Evolutionary conservation across 116 monocot genomes (phyloP), one percentile per base, ranked within the genome.

Genomic region (Dioscorea cayenensis): DNA sequence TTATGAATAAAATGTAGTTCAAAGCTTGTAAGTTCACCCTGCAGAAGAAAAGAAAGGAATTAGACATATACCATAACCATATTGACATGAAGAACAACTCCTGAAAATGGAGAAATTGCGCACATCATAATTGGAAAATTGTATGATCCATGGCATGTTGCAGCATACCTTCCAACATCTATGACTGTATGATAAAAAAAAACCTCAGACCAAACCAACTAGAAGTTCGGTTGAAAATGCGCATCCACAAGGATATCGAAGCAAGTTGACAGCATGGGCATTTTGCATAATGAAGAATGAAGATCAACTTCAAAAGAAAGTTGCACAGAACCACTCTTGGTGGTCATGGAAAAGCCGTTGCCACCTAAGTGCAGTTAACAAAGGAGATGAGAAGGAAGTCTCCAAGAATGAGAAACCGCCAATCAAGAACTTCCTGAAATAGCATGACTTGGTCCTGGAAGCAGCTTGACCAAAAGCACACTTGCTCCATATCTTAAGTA

Each of bases 341-440:
- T 66, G 71, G 64, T 85, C 85, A 89, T 89, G 72, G 66, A 86
- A 79, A 73, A 73, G 71, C 62, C 69, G 64, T 51, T 61, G 65
- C 38, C 64, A 67, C 55, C 81, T 92, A 92, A 78, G 95, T 95
- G 66, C 72, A 87, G 67, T 85, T 89, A 60, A 89, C 77, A 72
- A 80, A 82, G 63, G 80, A 73, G 62, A 70, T 65, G 66, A 77
- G 76, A 52, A 80, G 75, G 74, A 73, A 82, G 66, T 80, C 82
- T 36, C 82, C 75, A 66, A 50, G 75, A 50, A 77, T 75, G 51
- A 81, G 66, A 75, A 79, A 80, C 63, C 76, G 74, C 83, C 66
- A 70, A 28, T 77, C 80, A 78, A 76, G 72, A 80, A 67, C 74
- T 73, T 80, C 76, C 37, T 71, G 77, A 28, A 73, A 79, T 63